A percentile compares a stretch with the other conserved stretches of the same genome.
Evolutionary conservation across 345 rosid species (phyloP).

Genomic region (Clarkia xantiana): DNA sequence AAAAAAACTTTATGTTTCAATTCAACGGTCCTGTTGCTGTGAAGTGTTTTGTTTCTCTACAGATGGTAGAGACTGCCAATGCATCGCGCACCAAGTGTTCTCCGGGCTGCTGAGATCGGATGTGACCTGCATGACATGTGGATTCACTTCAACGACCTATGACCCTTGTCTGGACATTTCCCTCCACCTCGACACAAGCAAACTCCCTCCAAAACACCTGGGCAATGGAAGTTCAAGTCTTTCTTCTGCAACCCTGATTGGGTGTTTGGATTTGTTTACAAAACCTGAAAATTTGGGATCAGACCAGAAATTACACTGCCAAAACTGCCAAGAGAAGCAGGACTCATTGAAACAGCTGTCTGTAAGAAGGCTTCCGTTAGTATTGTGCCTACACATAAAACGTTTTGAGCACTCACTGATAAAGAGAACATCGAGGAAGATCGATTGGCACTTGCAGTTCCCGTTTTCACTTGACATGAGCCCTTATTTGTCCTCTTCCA

Average conservation of each 20-base stretch:
- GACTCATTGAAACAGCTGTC: constrained; percentile 85
- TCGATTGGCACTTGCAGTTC: constrained; percentile 68
- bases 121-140: constrained; percentile 74
- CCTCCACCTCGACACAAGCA: constrained; percentile 47
- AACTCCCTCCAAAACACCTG: constrained; percentile 16
- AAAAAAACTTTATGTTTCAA: too few relatives aligned
- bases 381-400: constrained; percentile 75
- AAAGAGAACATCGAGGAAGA: constrained; percentile 54
- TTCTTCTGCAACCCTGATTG: constrained; percentile 43
- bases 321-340: constrained; percentile 61
- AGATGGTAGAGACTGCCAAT: constrained; percentile 71
- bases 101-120: constrained; percentile 88
- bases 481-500: constrained; percentile 66
- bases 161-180: constrained; percentile 93
- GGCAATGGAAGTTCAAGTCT: constrained; percentile 14
- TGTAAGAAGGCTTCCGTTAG: constrained; percentile 70
- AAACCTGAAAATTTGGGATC: constrained; percentile 71
- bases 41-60: constrained; percentile 11
- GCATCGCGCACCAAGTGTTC: constrained; percentile 78
- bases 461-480: constrained; percentile 72
- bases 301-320: constrained; percentile 80
- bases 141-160: constrained; percentile 75
- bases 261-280: constrained; percentile 77
- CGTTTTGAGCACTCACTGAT: constrained; percentile 66
- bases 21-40: not conserved